phyloP scores from a whole-genome alignment of 129 eudicot genomes.

The Lactuca sativa region DNA sequence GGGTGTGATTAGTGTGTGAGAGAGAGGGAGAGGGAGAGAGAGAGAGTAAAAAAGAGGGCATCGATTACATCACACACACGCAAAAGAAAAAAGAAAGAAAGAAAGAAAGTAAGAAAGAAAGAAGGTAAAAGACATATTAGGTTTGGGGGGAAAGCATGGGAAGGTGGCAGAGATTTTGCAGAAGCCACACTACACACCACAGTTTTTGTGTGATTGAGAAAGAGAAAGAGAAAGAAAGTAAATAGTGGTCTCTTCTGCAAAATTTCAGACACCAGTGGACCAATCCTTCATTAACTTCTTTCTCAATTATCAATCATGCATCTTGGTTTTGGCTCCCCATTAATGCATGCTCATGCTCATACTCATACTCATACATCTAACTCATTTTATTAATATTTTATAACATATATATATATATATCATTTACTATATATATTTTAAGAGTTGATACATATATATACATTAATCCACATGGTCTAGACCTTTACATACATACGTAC shows the following conservation, averaged over 20 bases:
- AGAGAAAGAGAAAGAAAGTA: constrained; percentile 40
- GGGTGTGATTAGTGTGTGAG: constrained; percentile 24
- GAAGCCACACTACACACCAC: constrained; percentile 39
- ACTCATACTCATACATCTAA: not conserved
- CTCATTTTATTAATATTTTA: too few relatives aligned
- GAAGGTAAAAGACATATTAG: constrained; percentile 41
- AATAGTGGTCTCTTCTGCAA: constrained; percentile 35
- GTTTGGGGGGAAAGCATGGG: constrained; percentile 45
- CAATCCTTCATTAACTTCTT: constrained; percentile 45
- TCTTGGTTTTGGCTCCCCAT: constrained; percentile 19
- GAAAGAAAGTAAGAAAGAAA: not conserved
- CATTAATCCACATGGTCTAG: too few relatives aligned
- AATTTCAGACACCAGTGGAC: constrained; percentile 34
- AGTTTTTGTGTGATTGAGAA: constrained; percentile 45
- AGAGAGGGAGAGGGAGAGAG: constrained; percentile 1
- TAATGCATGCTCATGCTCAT: not conserved
- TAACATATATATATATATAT: too few relatives aligned
- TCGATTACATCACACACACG: constrained; percentile 30
- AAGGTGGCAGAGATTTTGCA: constrained; percentile 40
- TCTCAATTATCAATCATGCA: constrained; percentile 25
- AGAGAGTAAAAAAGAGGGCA: not conserved
- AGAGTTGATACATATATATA: too few relatives aligned
- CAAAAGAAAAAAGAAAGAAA: constrained; percentile 12
- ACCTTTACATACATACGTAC: too few relatives aligned
- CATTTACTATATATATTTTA: too few relatives aligned